phyloP scores from a whole-genome alignment of 1,284 basidiomycete species.

The Puccinia triticina region DNA sequence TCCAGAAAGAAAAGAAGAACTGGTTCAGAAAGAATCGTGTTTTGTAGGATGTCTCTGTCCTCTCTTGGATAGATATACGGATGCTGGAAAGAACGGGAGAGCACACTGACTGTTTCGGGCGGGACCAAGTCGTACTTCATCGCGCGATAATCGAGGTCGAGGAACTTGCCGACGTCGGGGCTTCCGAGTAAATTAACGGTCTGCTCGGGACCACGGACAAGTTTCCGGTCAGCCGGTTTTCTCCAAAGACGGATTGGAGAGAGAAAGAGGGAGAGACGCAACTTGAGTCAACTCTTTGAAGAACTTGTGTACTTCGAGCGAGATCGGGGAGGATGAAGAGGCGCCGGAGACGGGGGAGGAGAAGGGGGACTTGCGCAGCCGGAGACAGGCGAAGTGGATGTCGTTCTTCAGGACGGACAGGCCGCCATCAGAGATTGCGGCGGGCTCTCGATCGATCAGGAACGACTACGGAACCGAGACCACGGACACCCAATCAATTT shows the following conservation, averaged over 20 bases:
- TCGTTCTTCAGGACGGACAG: constrained; percentile 36
- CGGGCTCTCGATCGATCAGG: constrained; percentile 42
- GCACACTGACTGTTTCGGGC: constrained; percentile 11
- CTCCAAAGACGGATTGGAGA: not conserved
- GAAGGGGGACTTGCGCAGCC: not conserved
- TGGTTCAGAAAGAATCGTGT: not conserved
- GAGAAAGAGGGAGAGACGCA: not conserved
- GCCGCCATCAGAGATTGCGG: constrained; percentile 37
- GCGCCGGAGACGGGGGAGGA: not conserved
- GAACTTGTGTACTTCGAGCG: not conserved
- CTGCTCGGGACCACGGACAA: not conserved
- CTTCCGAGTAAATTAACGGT: constrained; percentile 28
- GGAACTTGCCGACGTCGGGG: constrained; percentile 17
- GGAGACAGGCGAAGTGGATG: constrained; percentile 24
- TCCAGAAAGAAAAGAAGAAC: not conserved
- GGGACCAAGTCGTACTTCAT: constrained; percentile 31
- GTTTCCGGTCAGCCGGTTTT: too few species aligned
- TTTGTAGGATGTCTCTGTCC: not conserved
- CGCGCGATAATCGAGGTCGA: constrained; percentile 37
- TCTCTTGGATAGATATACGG: not conserved
- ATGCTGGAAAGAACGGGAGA: not conserved
- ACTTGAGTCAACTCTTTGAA: constrained; percentile 45
- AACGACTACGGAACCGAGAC: constrained; percentile 15
- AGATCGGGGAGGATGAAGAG: not conserved
- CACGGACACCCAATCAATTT: not conserved